Conservation (phyloP, 805 yeast species). For the Diddensiella transvaalensis region DNA sequence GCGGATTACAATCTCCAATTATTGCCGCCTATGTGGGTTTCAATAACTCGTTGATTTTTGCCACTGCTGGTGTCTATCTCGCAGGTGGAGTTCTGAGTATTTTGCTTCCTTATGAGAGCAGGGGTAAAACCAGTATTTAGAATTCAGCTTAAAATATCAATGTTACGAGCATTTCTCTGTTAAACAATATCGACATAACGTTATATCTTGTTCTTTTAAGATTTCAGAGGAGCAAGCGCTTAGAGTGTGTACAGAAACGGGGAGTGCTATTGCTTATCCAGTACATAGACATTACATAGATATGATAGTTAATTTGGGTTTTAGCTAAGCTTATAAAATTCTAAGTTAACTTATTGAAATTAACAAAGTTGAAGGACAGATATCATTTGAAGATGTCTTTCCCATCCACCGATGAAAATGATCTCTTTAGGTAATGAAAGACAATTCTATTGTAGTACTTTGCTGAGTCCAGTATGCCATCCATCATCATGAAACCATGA, state of each 20-base stretch:
- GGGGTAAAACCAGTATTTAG: conserved; percentile 3
- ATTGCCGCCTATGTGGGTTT: conserved; percentile 42
- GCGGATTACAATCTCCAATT: conserved; percentile 44
- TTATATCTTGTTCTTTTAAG: too few species aligned
- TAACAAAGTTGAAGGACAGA: too few species aligned
- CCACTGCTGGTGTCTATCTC: conserved; percentile 41
- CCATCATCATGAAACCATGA: conserved; percentile 5
- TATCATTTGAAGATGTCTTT: too few species aligned
- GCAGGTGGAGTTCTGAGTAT: conserved; percentile 40
- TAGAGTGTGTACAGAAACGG: not conserved
- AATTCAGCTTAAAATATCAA: too few species aligned
- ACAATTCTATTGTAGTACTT: conserved; percentile 1
- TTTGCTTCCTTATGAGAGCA: conserved; percentile 48
- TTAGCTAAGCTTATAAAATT: too few species aligned
- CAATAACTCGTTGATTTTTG: conserved; percentile 41
- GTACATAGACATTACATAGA: not conserved
- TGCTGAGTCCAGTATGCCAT: conserved; percentile 8
- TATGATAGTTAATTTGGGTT: too few species aligned
- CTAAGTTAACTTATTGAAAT: too few species aligned
- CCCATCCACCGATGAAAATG: too few species aligned
- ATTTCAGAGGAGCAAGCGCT: not conserved
- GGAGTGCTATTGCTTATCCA: not conserved
- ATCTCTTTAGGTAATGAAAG: not conserved
- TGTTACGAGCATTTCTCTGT: too few species aligned
- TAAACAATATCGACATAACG: too few species aligned